Base-by-base conservation (phyloP, 1,284 basidiomycete genomes). In the Austroboletus olivaceoglutinosus region DNA sequence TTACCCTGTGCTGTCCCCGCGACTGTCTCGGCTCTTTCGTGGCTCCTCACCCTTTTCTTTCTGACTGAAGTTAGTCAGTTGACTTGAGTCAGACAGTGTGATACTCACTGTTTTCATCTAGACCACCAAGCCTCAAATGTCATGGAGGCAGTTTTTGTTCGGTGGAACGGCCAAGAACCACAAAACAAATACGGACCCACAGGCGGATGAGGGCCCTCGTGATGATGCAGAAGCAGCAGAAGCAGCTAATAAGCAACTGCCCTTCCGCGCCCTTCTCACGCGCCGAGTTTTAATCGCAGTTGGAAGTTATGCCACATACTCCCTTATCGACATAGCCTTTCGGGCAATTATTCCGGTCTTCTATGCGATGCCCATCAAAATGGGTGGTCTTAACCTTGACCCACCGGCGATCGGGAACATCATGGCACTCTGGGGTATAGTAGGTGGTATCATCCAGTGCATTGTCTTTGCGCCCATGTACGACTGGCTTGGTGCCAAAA, bases 1-100 rank as follows among this genome's bases (percentile, higher is more conserved):
- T 71, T 88, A 7, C 80, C 85, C 0, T 86, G 84, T 61, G 60
- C 78, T 5, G 75, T 77, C 3, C 68, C 79, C 1, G 78, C 82
- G 0, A 70, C 68, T 16, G 70, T 82, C 55, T 75, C 80, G 1
- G 69, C 74, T 12, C 39, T 76, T 2, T 67, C 75, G 3, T 77
- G 79, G 56, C 30, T 81, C 22, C 59, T 83, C 7, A 73, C 76
- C 0, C 57, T 75, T 5, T 44, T 77, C 3, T 78, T 76, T 57
- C 71, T 87, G 51, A 73, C 76, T 58, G 85, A 87, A 76, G 85
- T 83, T 27, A 29, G 72, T 56, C 12, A 48, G 18, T 39, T 37
- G 18, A 5, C 51, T 5, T 15, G 15, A 34, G 25, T 18, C 22
- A 16, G 29, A 1, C 18, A 6, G 15, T 5, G 19, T 16, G 21